phyloP scores from a whole-genome alignment of 2,329 filamentous ascomycete genomes.

The Paecilomyces variotii region DNA sequence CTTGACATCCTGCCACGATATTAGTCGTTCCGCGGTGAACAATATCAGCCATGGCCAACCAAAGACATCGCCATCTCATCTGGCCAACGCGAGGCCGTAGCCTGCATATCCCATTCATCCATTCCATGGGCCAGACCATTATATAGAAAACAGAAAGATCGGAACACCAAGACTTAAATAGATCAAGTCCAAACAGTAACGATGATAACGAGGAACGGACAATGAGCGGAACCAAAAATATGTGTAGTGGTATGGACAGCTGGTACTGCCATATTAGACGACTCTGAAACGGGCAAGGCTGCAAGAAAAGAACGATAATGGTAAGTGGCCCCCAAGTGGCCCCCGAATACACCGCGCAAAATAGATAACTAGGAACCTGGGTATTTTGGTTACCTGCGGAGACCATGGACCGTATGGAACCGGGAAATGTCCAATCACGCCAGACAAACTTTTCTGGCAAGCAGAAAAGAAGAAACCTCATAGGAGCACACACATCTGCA shows the following conservation, averaged over 20 bases:
- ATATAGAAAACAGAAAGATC: background rate
- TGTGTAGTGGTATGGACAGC: background rate
- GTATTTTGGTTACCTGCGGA: conserved; percentile 1
- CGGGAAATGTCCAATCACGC: background rate
- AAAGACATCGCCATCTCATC: background rate
- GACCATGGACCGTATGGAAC: background rate
- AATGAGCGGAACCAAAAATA: background rate
- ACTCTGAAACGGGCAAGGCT: background rate
- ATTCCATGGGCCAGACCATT: background rate
- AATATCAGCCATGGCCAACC: background rate
- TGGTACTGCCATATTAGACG: background rate
- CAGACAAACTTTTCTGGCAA: background rate
- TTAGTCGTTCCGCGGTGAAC: background rate
- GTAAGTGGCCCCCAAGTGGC: background rate
- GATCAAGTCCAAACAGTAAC: background rate
- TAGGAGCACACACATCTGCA: background rate
- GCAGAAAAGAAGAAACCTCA: background rate
- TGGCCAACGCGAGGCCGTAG: background rate
- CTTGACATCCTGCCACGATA: background rate
- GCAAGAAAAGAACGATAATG: background rate
- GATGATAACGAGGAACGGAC: background rate
- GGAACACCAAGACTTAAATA: background rate
- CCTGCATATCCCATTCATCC: background rate
- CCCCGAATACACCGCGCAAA: background rate
- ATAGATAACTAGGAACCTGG: background rate